Evolutionary conservation across 441 rosid genomes (phyloP).

Genomic region (Populus hybrid): DNA sequence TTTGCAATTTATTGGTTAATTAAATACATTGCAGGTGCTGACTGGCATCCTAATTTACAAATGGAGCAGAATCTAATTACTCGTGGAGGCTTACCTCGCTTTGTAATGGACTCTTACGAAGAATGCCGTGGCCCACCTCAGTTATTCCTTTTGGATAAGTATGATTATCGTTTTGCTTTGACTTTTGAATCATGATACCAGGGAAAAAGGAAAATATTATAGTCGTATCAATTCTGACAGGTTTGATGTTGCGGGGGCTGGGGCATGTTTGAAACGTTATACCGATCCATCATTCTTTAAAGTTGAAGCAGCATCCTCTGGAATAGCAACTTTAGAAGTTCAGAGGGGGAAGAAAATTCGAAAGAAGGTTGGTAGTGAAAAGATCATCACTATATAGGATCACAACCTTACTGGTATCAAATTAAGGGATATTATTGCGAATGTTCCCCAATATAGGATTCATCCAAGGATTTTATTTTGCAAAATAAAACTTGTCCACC

Average conservation of each 20-base stretch:
- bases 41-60: conserved; percentile 81
- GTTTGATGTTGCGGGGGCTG: conserved; percentile 96
- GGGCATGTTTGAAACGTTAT: conserved; percentile 96
- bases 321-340: conserved; percentile 34
- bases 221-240: conserved; percentile 38
- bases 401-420: background rate
- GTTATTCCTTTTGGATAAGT: conserved; percentile 92
- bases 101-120: conserved; percentile 95
- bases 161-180: conserved; percentile 25
- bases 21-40: conserved; percentile 49
- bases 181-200: background rate
- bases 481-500: background rate
- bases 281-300: conserved; percentile 92
- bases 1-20: background rate
- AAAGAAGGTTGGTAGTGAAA: conserved; percentile 62
- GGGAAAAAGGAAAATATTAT: conserved; percentile 5
- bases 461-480: background rate
- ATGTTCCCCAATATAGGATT: background rate
- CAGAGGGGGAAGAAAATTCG: conserved; percentile 82
- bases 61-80: conserved; percentile 65
- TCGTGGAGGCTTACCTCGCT: conserved; percentile 87
- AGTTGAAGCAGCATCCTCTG: conserved; percentile 46
- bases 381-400: background rate
- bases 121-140: conserved; percentile 94
- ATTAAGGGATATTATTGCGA: background rate